Evolutionary conservation across 495 filamentous ascomycete genomes (phyloP), one percentile per base, ranked within the genome.

Genomic region (Penicillium bovifimosum): DNA sequence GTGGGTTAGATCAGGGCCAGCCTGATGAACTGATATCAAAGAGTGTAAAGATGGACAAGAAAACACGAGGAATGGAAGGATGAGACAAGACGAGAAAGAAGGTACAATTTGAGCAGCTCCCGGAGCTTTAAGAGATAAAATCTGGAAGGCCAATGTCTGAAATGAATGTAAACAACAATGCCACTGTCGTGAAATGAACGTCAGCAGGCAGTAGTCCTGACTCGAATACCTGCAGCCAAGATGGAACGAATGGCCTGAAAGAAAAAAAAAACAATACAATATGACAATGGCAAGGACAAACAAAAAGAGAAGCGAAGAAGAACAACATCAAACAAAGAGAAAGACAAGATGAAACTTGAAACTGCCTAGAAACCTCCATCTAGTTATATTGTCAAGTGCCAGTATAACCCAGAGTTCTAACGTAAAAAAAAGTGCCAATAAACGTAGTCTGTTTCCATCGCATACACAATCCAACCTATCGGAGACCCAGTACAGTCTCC

Each of bases 161-260:
- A 29, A 39, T 18, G 34, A 47, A 47, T 27, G 45, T 24, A 13
- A 36, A 28, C 9, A 13, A 45, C 41, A 45, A 51, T 49, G 45
- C 31, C 35, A 55, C 31, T 34, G 35, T 40, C 35, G 10, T 24
- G 16, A 50, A 50, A 55, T 17, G 36, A 44, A 43, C 14, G 45
- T 29, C 38, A 32, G 40, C 36, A 43, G 31, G 41, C 10, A 28
- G 43, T 43, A 54, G 52, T 48, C 52, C 47, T 31, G 52, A 53
- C 33, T 41, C 34, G 50, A 53, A 52, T 53, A 56, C 56, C 58
- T 60, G 60, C 36, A 47, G 50, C 53, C 55, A 47, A 50, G 45
- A 53, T 50, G 60, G 60, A 56, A 63, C 58, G 52, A n/a, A 24
- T 24, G 20, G 20, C 20, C 20, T 24, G 20, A 4, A 24, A 24